phyloP scores from a whole-genome alignment of 805 yeast species.

The Starmerella etchellsii region DNA sequence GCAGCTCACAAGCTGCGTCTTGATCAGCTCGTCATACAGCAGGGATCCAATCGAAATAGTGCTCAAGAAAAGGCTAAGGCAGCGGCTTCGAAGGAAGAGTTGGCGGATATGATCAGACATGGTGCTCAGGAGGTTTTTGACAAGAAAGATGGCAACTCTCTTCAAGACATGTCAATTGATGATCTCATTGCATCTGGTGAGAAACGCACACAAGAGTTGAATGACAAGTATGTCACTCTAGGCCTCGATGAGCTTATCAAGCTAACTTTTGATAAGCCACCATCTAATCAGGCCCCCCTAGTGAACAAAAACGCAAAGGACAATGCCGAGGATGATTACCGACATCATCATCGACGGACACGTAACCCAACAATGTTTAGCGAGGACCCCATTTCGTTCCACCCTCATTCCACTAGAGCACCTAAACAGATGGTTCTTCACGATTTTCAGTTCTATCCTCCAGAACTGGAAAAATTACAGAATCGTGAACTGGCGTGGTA shows the following conservation, averaged over 20 bases:
- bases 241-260: conserved; percentile 91
- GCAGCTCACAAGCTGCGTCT: conserved; percentile 89
- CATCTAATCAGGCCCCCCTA: conserved; percentile 12
- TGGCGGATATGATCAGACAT: conserved; percentile 88
- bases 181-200: conserved; percentile 69
- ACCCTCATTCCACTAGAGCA: conserved; percentile 32
- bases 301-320: conserved; percentile 4
- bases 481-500: conserved; percentile 71
- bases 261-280: conserved; percentile 56
- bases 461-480: conserved; percentile 54
- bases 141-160: conserved; percentile 22
- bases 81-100: conserved; percentile 53
- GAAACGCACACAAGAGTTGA: conserved; percentile 63
- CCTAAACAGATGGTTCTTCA: conserved; percentile 71
- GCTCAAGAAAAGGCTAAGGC: conserved; percentile 21
- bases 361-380: conserved; percentile 51
- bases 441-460: conserved; percentile 81
- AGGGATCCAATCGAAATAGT: conserved; percentile 40
- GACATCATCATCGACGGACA: conserved; percentile 34
- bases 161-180: conserved; percentile 48
- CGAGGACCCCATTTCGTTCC: conserved; percentile 36
- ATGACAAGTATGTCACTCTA: conserved; percentile 66
- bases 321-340: conserved; percentile 17
- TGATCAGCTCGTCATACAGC: conserved; percentile 92
- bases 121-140: conserved; percentile 88